Evolutionary conservation across 345 rosid genomes (phyloP).

Genomic region (Brassica juncea): DNA sequence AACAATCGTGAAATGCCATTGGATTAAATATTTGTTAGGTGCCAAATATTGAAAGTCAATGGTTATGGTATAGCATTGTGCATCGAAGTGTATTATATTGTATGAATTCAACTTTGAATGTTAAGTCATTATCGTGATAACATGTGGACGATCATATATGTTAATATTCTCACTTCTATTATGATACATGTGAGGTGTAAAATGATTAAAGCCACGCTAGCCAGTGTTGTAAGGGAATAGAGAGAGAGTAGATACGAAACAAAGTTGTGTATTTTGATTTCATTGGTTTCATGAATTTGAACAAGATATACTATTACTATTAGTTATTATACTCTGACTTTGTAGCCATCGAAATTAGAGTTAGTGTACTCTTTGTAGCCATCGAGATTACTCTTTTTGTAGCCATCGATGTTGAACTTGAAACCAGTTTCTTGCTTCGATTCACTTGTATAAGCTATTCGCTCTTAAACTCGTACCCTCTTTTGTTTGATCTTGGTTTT

Average conservation of each 20-base stretch:
- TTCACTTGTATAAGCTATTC: background rate
- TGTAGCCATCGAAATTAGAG: no score
- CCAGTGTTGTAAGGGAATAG: background rate
- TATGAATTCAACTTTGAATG: background rate
- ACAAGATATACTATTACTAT: background rate
- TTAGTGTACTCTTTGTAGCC: background rate
- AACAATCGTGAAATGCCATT: background rate
- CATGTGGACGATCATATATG: background rate
- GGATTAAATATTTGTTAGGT: background rate
- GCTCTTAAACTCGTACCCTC: no score
- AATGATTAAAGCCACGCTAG: background rate
- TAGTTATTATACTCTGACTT: no score
- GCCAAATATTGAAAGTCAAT: background rate
- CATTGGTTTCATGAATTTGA: background rate
- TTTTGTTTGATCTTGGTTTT: background rate
- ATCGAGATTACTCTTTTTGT: background rate
- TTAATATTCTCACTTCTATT: background rate
- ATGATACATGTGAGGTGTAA: constrained; percentile 3
- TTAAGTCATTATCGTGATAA: background rate
- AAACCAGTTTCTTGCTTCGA: background rate
- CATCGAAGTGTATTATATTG: no score
- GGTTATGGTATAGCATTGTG: background rate
- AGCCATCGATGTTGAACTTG: background rate
- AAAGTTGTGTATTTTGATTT: background rate
- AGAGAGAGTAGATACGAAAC: background rate